Conservation (phyloP, 2,329 filamentous ascomycete species). For the Phialemoniopsis sp. region DNA sequence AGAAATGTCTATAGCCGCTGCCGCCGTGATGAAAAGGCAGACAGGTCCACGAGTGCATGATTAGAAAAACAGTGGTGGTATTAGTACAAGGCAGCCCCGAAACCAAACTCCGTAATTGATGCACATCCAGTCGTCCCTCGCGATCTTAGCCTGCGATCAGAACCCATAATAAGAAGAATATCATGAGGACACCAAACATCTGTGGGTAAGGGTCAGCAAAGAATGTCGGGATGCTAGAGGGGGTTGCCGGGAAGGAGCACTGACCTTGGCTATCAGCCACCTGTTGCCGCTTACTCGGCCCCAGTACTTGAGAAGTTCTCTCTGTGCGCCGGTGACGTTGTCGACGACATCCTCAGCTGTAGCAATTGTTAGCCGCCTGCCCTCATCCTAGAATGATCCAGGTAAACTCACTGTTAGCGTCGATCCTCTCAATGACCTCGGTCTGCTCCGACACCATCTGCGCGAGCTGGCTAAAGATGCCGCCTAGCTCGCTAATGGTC, state of each 20-base stretch:
- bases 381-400: neutral
- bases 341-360: conserved; percentile 91
- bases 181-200: conserved; percentile 89
- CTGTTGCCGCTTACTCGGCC: conserved; percentile 87
- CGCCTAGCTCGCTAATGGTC: conserved; percentile 86
- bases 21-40: too few species aligned
- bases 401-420: conserved; percentile 13
- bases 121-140: too few species aligned
- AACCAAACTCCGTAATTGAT: too few species aligned
- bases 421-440: conserved; percentile 69
- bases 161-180: conserved; percentile 80
- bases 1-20: too few species aligned
- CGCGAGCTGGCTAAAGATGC: conserved; percentile 58
- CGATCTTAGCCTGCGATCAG: conserved; percentile 51
- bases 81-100: conserved; percentile 5
- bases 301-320: conserved; percentile 97
- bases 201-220: conserved; percentile 55
- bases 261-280: conserved; percentile 74
- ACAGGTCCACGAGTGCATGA: too few species aligned
- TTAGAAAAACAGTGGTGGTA: conserved; percentile 12
- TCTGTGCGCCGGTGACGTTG: conserved; percentile 94
- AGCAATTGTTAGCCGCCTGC: conserved; percentile 2
- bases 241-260: too few species aligned
- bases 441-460: conserved; percentile 97
- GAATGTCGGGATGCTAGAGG: too few species aligned